Evolutionary conservation across 192 early-diverging fungal genomes (phyloP), one percentile per base, ranked within the genome.

Genomic region (Chytriomyces hyalinus): DNA sequence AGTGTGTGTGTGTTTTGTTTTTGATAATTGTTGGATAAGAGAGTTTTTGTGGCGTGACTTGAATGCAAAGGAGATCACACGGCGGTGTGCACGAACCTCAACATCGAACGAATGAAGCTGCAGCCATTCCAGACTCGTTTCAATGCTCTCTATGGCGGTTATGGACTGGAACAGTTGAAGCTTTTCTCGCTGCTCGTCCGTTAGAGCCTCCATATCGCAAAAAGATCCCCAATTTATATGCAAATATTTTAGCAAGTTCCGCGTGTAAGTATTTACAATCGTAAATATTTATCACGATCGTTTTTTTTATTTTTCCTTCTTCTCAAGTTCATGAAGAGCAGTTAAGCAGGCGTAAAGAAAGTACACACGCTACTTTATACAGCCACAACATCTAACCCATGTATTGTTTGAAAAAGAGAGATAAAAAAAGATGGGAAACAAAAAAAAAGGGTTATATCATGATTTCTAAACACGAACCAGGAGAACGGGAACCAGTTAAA

Each of bases 131-230:
- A 84, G 50, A n/a, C 81, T 76, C 17, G 53, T 51, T 49, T 79
- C 80, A 17, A 82, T 15, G 67, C 84, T 81, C n/a, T 82, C 79
- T 2, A 75, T 74, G 24, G 78, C 77, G 50, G 82, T 83, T 11
- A 87, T 63, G 20, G 74, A 51, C 86, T 85, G 84, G 77, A 80
- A 85, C 36, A 48, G 75, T 46, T 77, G 78, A 49, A 85, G 66
- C 6, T 67, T 59, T 17, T 79, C 62, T 47, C 64, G 60, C 70
- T 85, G 84, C n/a, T 78, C 80, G 26, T 82, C 80, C 4, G 81
- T 81, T 8, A 85, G 76, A 11, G 67, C 48, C 44, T 85, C 81
- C 45, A 85, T 64, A 24, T 81, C 80, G 82, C 5, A 13, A 74
- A 44, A 43, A 67, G 44, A 53, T n/a, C 26, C 36, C 45, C 17